Evolutionary conservation across 176 grass and related monocot species (phyloP).

Genomic region (Pontederia paniculata): DNA sequence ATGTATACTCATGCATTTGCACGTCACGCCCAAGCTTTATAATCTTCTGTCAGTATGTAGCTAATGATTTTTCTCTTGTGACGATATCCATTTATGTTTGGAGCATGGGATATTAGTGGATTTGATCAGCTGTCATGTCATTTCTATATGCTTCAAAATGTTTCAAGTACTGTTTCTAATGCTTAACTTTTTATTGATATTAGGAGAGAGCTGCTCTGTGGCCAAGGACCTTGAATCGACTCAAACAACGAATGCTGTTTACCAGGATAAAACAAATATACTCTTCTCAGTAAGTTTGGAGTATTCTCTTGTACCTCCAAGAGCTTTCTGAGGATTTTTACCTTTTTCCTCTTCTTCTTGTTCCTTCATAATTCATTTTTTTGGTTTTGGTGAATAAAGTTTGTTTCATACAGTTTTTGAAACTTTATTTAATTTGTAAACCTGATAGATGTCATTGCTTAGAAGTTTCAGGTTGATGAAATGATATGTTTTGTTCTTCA

Average conservation of each 20-base stretch:
- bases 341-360: not conserved
- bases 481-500: no score
- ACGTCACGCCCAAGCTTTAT: no score
- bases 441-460: no score
- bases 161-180: not conserved
- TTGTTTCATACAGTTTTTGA: no score
- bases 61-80: no score
- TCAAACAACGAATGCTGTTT: conserved; percentile 80
- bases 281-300: conserved; percentile 71
- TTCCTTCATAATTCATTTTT: not conserved
- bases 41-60: no score
- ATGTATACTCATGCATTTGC: no score
- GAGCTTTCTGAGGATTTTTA: not conserved
- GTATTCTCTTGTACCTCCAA: not conserved
- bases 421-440: no score
- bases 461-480: no score
- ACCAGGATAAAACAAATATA: conserved; percentile 99
- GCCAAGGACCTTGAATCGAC: conserved; percentile 78
- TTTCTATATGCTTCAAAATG: conserved; percentile 12
- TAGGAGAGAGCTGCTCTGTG: conserved; percentile 98
- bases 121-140: not conserved
- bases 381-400: not conserved
- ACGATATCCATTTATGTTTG: no score
- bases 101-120: not conserved
- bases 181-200: conserved; percentile 19